phyloP scores from a whole-genome alignment of 129 eudicot genomes.

The Flaveria ramosissima region DNA sequence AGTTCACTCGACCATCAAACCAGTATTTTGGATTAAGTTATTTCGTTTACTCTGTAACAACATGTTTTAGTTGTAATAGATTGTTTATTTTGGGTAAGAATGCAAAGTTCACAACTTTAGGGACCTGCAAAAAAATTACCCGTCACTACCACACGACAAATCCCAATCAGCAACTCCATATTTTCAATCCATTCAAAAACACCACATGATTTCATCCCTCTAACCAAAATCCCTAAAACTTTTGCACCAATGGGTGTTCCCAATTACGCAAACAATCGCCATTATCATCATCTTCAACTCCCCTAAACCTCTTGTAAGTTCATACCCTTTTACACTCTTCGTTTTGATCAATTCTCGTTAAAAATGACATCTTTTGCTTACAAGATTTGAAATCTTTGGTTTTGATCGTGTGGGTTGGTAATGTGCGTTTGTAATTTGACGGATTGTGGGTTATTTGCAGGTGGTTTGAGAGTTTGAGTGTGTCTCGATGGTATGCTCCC shows the following conservation, averaged over 20 bases:
- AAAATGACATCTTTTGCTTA: slow-evolving; percentile 9
- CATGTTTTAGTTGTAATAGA: background rate
- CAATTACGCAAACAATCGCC: slow-evolving; percentile 18
- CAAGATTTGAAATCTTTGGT: background rate
- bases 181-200: slow-evolving; percentile 20
- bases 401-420: background rate
- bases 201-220: slow-evolving; percentile 23
- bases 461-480: slow-evolving; percentile 31
- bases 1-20: too few species aligned
- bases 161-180: slow-evolving; percentile 34
- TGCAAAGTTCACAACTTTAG: slow-evolving; percentile 14
- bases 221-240: slow-evolving; percentile 35
- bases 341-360: slow-evolving; percentile 23
- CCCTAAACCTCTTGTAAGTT: slow-evolving; percentile 29
- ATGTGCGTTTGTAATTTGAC: too few species aligned
- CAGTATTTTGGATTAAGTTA: too few species aligned
- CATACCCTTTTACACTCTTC: slow-evolving; percentile 1
- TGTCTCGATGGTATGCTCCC: slow-evolving; percentile 61
- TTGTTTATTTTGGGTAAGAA: background rate
- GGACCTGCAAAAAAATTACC: slow-evolving; percentile 33
- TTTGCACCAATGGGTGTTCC: slow-evolving; percentile 15
- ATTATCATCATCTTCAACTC: slow-evolving; percentile 13
- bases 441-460: slow-evolving; percentile 25
- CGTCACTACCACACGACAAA: slow-evolving; percentile 32
- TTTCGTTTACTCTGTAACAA: too few species aligned